Evolutionary conservation across 1,284 basidiomycete genomes (phyloP).

Genomic region (Malassezia nana): DNA sequence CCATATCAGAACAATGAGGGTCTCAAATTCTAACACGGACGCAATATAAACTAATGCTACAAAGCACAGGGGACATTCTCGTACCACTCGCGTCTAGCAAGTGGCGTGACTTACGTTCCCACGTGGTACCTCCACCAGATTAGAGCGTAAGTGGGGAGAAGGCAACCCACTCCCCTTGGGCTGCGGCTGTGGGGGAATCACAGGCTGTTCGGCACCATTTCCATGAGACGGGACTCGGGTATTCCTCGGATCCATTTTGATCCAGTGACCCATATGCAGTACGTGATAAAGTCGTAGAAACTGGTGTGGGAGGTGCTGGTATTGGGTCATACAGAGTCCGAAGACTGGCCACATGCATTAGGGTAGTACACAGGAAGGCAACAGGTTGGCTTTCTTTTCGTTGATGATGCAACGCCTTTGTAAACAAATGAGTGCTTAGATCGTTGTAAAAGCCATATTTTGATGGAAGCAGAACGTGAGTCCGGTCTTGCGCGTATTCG

Average conservation of each 20-base stretch:
- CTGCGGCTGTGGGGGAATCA: background rate
- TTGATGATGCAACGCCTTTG: slow-evolving; percentile 7
- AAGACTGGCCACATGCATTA: slow-evolving; percentile 9
- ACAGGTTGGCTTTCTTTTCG: background rate
- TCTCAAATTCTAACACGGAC: background rate
- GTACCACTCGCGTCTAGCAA: background rate
- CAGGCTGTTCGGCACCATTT: slow-evolving; percentile 10
- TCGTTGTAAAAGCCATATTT: slow-evolving; percentile 5
- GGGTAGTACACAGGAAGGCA: background rate
- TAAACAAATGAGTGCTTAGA: slow-evolving; percentile 10
- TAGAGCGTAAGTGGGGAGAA: slow-evolving; percentile 1
- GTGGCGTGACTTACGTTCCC: slow-evolving; percentile 16
- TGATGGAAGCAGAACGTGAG: background rate
- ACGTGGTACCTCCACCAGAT: background rate
- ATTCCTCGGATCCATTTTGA: background rate
- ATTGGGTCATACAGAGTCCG: slow-evolving; percentile 12
- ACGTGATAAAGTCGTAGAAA: background rate
- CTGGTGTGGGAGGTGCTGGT: background rate
- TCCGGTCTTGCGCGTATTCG: background rate
- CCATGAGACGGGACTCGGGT: background rate
- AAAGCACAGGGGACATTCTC: background rate
- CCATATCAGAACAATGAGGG: slow-evolving; percentile 19
- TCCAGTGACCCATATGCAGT: background rate
- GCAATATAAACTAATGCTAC: background rate
- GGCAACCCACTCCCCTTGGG: slow-evolving; percentile 17